Conservation (phyloP, 2,329 filamentous ascomycete species). For the Alternaria triticimaculans region DNA sequence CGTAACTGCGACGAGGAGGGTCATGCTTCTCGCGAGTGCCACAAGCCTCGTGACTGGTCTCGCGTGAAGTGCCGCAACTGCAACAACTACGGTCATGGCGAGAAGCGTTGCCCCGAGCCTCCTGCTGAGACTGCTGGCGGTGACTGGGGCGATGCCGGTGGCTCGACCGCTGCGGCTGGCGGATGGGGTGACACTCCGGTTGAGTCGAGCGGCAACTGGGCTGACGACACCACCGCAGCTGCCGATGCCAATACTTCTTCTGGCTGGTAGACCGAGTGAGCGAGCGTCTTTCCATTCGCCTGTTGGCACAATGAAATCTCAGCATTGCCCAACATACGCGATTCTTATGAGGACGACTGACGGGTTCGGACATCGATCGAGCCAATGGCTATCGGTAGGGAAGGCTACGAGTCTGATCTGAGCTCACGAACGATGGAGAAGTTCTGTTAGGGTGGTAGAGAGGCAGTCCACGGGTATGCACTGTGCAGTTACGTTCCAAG, state of each 20-base stretch:
- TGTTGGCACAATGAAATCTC: background rate
- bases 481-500: background rate
- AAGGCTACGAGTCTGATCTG: background rate
- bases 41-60: slow-evolving; percentile 59
- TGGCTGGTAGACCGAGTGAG: slow-evolving; percentile 14
- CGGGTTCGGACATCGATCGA: background rate
- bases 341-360: background rate
- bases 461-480: background rate
- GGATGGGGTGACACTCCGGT: slow-evolving; percentile 29
- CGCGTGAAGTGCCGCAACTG: slow-evolving; percentile 67
- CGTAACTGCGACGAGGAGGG: slow-evolving; percentile 70
- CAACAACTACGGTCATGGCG: slow-evolving; percentile 52
- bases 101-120: slow-evolving; percentile 50
- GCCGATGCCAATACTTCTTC: slow-evolving; percentile 5
- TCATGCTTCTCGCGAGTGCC: slow-evolving; percentile 48
- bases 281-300: background rate
- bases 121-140: slow-evolving; percentile 30
- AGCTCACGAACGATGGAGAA: background rate
- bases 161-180: slow-evolving; percentile 22
- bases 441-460: background rate
- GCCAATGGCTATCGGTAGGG: background rate
- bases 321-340: slow-evolving; percentile 2
- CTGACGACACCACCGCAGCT: slow-evolving; percentile 18
- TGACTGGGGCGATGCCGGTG: slow-evolving; percentile 27
- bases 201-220: slow-evolving; percentile 23